These are phyloP conservation scores for Anthostomella pinea DNA, from an alignment of 2,329 filamentous ascomycete genomes.

Conservation along the genomic window DNA sequence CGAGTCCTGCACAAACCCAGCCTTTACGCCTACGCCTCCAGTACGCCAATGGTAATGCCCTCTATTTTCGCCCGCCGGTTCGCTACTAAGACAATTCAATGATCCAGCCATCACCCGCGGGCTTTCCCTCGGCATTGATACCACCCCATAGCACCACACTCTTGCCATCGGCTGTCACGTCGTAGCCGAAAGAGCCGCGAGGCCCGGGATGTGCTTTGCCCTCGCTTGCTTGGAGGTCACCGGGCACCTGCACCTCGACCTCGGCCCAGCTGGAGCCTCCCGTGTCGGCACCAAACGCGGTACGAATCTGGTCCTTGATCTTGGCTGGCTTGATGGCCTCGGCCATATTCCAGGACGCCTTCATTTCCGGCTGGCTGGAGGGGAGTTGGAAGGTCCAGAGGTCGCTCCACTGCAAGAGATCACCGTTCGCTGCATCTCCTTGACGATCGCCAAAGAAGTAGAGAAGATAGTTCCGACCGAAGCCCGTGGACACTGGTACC, in stretches of 20 bases:
- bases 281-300: conserved; percentile 42
- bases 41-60: too few species aligned
- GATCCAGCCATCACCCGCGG: conserved; percentile 40
- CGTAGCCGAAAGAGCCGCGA: conserved; percentile 39
- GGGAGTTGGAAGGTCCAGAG: conserved; percentile 53
- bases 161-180: conserved; percentile 42
- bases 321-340: conserved; percentile 44
- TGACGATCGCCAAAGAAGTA: conserved; percentile 44
- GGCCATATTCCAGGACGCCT: conserved; percentile 17
- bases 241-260: conserved; percentile 43
- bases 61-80: background rate
- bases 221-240: conserved; percentile 38
- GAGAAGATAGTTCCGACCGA: conserved; percentile 50
- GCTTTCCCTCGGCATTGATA: conserved; percentile 38
- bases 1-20: too few species aligned
- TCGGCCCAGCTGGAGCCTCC: conserved; percentile 49
- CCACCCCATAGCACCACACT: conserved; percentile 54
- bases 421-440: conserved; percentile 19
- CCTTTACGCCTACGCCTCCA: too few species aligned
- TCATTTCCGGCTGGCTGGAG: conserved; percentile 27
- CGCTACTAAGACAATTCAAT: conserved; percentile 23
- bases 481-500: conserved; percentile 46
- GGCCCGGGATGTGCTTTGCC: conserved; percentile 41
- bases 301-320: conserved; percentile 48
- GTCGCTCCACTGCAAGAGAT: conserved; percentile 35